Evolutionary conservation across 345 rosid species (phyloP), one percentile per base, ranked within the genome.

Genomic region (Kernera saxatilis): DNA sequence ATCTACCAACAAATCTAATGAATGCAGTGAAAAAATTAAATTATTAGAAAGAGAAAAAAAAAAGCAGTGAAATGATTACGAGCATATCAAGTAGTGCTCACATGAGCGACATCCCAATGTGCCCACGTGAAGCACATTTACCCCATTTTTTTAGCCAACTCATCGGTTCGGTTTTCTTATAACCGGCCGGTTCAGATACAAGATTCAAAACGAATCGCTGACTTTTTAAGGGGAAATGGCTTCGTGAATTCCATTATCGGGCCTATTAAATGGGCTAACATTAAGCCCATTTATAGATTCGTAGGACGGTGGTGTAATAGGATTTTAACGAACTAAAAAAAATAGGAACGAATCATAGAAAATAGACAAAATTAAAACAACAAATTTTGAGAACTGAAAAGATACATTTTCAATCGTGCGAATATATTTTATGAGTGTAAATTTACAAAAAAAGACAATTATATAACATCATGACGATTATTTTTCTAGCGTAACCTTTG

Each of bases 91-190:
- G 69, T 51, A 71, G 60, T 61, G 75, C 62, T 71, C 75, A 51
- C 76, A 71, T 61, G 69, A 71, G 76, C 63, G 76, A 71, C 76
- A 62, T 52, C 63, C 29, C 62, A 51, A 51, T 62, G 63, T 62
- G 63, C 45, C 69, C 69, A 71, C 69, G 75, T 71, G 76, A 52
- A 39, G 11, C 8, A 52, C 62, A 53, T n/a, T 71, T 27, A 49
- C 51, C 41, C 15, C 64, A 44, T 27, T 33, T 39, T 1, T 49
- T 1, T 49, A 69, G 50, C 67, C 61, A 71, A 39, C 43, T 48
- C 57, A 65, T 12, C 57, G 15, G 6, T 32, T 18, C 44, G 56
- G 44, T 64, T 14, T 19, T 46, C 2, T 21, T 6, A 6, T 32
- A 64, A 64, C 69, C 56, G 69, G 44, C 21, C 12, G 58, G 58